Base-by-base conservation (phyloP, 305 asterid genomes). In the Solanum aculeatissimum region DNA sequence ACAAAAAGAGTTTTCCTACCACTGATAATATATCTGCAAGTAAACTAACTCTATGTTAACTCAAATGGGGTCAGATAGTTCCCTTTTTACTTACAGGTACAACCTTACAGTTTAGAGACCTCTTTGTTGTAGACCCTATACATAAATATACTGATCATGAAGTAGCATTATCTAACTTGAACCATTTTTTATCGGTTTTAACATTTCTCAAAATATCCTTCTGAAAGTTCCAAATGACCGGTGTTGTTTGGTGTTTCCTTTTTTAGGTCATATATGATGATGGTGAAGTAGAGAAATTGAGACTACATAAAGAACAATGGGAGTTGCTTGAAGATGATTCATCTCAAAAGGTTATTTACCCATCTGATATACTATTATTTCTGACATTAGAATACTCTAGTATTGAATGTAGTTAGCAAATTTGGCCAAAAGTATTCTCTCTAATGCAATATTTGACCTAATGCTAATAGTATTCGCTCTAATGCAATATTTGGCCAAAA, bases 181-280 rank as follows among this genome's bases (percentile, higher is more conserved):
- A 74, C 81, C 81, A 49, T 47, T 10, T 74, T 72, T 74, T 74
- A 74, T 74, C 27, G 45, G 82, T 27, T 45, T 16, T 9, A 27
- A 2, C 45, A 27, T 10, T 75, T 49, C 0, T 25, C 25, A 49
- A 27, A 75, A 25, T 18, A 8, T 49, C 81, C 43, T 75, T 25
- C 45, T 15, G 81, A 9, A 75, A 25, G 9, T 75, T 75, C 60
- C 13, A 27, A 75, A 47, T 47, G 62, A 57, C 15, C 8, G 4
- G 54, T 57, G 47, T 58, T 86, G 38, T n/a, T 87, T 14, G 70
- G 3, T 58, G 81, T 78, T 80, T 84, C 57, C n/a, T 1, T 3
- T 82, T 83, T 82, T 87, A 93, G 96, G 80, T 93, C 77, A 0
- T 62, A 29, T 93, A 93, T 57, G 92, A 83, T 84, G 94, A 93